A percentile compares a stretch with the other conserved stretches of the same genome.
Evolutionary conservation across 2,329 filamentous ascomycete genomes (phyloP).

Genomic region (Trichoderma sp.): DNA sequence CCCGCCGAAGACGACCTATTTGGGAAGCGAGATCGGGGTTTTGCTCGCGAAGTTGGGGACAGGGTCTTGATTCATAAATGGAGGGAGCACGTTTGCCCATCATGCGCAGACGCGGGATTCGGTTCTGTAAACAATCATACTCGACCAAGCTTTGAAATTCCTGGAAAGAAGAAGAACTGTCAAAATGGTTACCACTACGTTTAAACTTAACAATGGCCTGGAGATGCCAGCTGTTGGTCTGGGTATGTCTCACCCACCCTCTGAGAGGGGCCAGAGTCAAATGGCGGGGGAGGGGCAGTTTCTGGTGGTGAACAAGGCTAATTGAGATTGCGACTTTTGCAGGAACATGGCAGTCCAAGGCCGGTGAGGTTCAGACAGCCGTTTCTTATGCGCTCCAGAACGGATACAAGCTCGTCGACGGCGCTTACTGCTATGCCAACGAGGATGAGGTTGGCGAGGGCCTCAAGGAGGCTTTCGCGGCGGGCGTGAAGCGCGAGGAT

Average conservation of each 20-base stretch:
- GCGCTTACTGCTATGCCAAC: constrained; percentile 75
- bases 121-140: not conserved
- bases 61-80: not conserved
- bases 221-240: constrained; percentile 63
- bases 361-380: constrained; percentile 56
- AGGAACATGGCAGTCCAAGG: constrained; percentile 64
- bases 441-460: constrained; percentile 80
- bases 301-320: not conserved
- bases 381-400: constrained; percentile 56
- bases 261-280: not conserved
- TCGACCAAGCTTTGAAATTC: not conserved
- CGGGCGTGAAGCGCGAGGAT: constrained; percentile 72
- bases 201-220: constrained; percentile 63
- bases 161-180: not conserved
- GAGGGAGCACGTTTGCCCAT: not conserved
- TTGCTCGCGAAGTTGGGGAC: not conserved
- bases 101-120: not conserved
- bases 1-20: constrained; percentile 20
- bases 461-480: constrained; percentile 67
- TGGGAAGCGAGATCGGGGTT: constrained; percentile 15
- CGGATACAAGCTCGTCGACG: constrained; percentile 63
- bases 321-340: not conserved
- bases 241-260: constrained; percentile 41
- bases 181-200: constrained; percentile 51
- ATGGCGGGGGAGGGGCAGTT: constrained; percentile 18